Base-by-base conservation (phyloP, 768 basidiomycete genomes). In the Saitozyma podzolica region DNA sequence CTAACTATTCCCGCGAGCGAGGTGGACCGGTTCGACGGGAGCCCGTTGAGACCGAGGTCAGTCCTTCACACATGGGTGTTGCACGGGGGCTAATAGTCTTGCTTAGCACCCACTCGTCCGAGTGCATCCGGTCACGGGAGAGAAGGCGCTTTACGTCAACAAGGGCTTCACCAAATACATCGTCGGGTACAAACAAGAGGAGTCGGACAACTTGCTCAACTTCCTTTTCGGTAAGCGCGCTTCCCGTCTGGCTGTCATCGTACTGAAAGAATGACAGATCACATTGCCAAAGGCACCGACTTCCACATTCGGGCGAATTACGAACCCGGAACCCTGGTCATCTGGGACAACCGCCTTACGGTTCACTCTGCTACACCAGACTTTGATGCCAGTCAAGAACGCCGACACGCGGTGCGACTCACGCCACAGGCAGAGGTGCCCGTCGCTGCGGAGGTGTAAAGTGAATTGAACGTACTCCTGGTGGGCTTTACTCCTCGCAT, bases 61-160 rank as follows among this genome's bases (percentile, higher is more conserved):
- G n/a, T n/a, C n/a, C n/a, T n/a, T n/a, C n/a, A n/a, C n/a, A n/a
- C n/a, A n/a, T n/a, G n/a, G n/a, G n/a, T n/a, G n/a, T n/a, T n/a
- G n/a, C n/a, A n/a, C n/a, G n/a, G n/a, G n/a, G n/a, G n/a, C n/a
- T n/a, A n/a, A n/a, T n/a, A n/a, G n/a, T n/a, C n/a, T n/a, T n/a
- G n/a, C n/a, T n/a, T n/a, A n/a, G n/a, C 91, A 92, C 76, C 91
- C 90, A 16, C 81, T 92, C 53, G 88, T 92, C 58, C 87, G 90
- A 51, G 89, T 91, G 10, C 88, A 92, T 75, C 90, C 91, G n/a
- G 87, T 84, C 1, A 93, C 90, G 0, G 89, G 90, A 11, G 89
- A 87, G 86, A 91, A 92, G 83, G 86, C 85, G 62, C 80, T 92
- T 64, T 91, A 87, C 71, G 87, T 92, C 73, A 91, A 92, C 74